These are phyloP conservation scores for Flaveria bidentis DNA, from an alignment of 129 eudicot genomes.

Conservation along the genomic window DNA sequence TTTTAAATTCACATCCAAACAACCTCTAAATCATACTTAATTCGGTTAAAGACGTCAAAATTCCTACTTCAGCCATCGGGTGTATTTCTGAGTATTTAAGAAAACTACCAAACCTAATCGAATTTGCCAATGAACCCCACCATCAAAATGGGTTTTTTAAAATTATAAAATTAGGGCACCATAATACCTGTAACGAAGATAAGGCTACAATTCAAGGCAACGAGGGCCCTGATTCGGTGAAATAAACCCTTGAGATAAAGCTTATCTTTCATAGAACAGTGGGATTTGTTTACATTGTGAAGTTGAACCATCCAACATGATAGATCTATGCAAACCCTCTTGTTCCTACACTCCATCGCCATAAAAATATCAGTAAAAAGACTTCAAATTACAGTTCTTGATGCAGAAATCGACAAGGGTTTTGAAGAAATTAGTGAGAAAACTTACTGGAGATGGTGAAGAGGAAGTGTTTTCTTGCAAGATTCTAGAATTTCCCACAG, in stretches of 20 bases:
- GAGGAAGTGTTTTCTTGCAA: conserved; percentile 95
- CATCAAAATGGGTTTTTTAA: neutral
- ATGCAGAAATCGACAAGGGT: conserved; percentile 4
- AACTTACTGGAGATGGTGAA: conserved; percentile 88
- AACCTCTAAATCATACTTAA: conserved; percentile 2
- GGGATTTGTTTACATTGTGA: conserved; percentile 54
- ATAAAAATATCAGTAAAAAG: neutral
- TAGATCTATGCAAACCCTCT: conserved; percentile 90
- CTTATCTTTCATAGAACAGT: conserved; percentile 65
- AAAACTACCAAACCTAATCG: neutral
- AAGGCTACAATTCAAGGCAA: conserved; percentile 86
- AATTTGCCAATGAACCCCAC: neutral
- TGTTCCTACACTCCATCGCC: conserved; percentile 54
- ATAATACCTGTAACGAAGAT: conserved; percentile 77
- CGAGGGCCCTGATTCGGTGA: conserved; percentile 87
- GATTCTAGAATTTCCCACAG: conserved; percentile 91
- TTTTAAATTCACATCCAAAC: neutral
- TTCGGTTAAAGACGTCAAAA: neutral
- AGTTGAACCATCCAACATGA: conserved; percentile 99
- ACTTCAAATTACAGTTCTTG: neutral
- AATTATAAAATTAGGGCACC: conserved; percentile 6
- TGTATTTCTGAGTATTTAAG: neutral
- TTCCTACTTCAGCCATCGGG: neutral
- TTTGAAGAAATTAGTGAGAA: neutral
- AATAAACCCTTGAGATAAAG: conserved; percentile 78